Conservation (phyloP, 2,329 filamentous ascomycete species). For the Ceratocystis huliohia region DNA sequence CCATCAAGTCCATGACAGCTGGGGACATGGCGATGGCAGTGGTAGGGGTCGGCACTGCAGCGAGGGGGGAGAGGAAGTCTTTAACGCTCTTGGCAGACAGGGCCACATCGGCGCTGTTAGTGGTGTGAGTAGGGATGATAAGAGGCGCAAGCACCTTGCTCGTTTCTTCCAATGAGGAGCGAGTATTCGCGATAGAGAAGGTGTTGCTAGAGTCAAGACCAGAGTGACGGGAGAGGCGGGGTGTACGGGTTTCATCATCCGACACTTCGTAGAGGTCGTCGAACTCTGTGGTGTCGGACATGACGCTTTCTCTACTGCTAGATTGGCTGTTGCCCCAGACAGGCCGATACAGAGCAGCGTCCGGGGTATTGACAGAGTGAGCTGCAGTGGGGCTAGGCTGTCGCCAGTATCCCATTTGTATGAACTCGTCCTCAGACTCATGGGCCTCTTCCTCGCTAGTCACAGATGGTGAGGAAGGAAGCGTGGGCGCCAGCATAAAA, state of each 20-base stretch:
- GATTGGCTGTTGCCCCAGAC: slow-evolving; percentile 36
- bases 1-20: slow-evolving; percentile 58
- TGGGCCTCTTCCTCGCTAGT: slow-evolving; percentile 35
- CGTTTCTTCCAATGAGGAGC: neutral
- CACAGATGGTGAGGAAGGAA: slow-evolving; percentile 48
- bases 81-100: slow-evolving; percentile 29
- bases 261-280: slow-evolving; percentile 82
- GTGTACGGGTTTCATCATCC: slow-evolving; percentile 52
- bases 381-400: slow-evolving; percentile 1
- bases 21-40: slow-evolving; percentile 64
- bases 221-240: slow-evolving; percentile 10
- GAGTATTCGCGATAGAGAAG: neutral
- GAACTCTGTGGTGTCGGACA: slow-evolving; percentile 59
- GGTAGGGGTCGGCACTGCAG: slow-evolving; percentile 51
- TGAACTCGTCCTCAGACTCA: neutral
- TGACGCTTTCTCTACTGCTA: slow-evolving; percentile 46
- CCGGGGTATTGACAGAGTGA: slow-evolving; percentile 14
- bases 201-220: neutral
- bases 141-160: slow-evolving; percentile 33
- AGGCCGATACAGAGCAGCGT: slow-evolving; percentile 15
- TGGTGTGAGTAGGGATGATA: slow-evolving; percentile 35
- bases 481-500: slow-evolving; percentile 49
- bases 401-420: slow-evolving; percentile 23
- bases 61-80: slow-evolving; percentile 37
- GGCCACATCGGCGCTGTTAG: neutral